These are phyloP conservation scores for Candida tallmaniae DNA, from an alignment of 805 yeast species.

Conservation along the genomic window DNA sequence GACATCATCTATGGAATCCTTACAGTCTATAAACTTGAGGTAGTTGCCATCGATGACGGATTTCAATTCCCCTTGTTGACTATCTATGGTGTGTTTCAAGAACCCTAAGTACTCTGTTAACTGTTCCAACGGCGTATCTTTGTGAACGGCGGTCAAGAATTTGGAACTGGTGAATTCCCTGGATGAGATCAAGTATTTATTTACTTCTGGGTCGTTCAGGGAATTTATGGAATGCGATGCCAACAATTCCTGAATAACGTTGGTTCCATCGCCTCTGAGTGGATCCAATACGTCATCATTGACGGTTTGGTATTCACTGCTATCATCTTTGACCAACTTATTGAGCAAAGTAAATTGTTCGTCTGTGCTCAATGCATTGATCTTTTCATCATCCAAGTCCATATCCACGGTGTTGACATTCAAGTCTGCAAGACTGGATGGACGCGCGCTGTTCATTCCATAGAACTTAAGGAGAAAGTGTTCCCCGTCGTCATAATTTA, in stretches of 20 bases:
- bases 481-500: conserved; percentile 28
- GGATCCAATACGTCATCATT: conserved; percentile 30
- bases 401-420: conserved; percentile 9
- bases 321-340: conserved; percentile 16
- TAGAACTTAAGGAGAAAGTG: conserved; percentile 26
- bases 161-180: conserved; percentile 32
- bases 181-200: conserved; percentile 31
- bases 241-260: conserved; percentile 24
- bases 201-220: conserved; percentile 25
- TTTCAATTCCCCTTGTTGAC: conserved; percentile 33
- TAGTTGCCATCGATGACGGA: conserved; percentile 34
- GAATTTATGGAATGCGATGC: conserved; percentile 20
- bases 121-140: conserved; percentile 33
- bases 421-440: conserved; percentile 16
- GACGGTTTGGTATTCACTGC: conserved; percentile 3
- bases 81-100: conserved; percentile 30
- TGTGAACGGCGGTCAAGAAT: conserved; percentile 33
- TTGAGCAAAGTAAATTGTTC: conserved; percentile 30
- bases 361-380: conserved; percentile 18
- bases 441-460: conserved; percentile 20
- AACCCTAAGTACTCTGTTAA: conserved; percentile 23
- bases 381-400: conserved; percentile 16
- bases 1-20: conserved; percentile 35
- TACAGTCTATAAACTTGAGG: conserved; percentile 31
- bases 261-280: conserved; percentile 24